These are phyloP conservation scores for Mycena pura DNA, from an alignment of 768 basidiomycete species.

Conservation along the genomic window DNA sequence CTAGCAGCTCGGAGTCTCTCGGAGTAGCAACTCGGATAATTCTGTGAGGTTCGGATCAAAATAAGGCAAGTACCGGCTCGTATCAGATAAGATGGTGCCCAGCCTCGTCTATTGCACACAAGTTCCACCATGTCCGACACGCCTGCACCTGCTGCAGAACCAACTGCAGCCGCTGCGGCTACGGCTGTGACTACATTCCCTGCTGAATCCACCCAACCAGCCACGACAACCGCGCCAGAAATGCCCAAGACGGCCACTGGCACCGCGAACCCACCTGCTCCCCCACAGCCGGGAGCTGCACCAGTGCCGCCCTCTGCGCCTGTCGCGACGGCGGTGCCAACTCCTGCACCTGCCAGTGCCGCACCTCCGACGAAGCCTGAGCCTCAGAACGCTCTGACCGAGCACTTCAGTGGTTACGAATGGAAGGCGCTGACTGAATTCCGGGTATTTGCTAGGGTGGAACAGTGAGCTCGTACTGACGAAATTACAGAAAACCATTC, in stretches of 20 bases:
- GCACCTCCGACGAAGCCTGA: conserved; percentile 41
- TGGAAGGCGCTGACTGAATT: conserved; percentile 75
- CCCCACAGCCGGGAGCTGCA: conserved; percentile 20
- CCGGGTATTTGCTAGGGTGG: conserved; percentile 47
- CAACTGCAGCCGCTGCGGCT: conserved; percentile 7
- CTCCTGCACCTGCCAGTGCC: conserved; percentile 13
- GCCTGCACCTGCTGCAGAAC: conserved; percentile 6
- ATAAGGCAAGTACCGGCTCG: too few relatives aligned
- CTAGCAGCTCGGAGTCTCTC: too few relatives aligned
- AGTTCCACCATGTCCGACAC: conserved; percentile 28
- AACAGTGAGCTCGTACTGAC: not conserved
- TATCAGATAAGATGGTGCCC: not conserved
- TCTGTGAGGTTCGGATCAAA: too few relatives aligned
- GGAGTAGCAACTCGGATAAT: too few relatives aligned
- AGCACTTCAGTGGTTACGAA: conserved; percentile 73
- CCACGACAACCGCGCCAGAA: conserved; percentile 12
- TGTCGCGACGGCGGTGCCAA: conserved; percentile 21
- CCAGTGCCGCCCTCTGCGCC: conserved; percentile 6
- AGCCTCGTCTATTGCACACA: conserved; percentile 10
- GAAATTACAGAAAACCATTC: conserved; percentile 51
- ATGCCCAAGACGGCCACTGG: conserved; percentile 23
- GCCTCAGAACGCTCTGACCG: conserved; percentile 73
- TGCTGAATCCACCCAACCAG: conserved; percentile 10
- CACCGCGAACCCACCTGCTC: conserved; percentile 21
- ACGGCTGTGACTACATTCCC: conserved; percentile 4